Percentiles rank a stretch among this genome's conserved stretches.
phyloP scores from a whole-genome alignment of 331 rosid genomes.

The Pyrus hybrid region DNA sequence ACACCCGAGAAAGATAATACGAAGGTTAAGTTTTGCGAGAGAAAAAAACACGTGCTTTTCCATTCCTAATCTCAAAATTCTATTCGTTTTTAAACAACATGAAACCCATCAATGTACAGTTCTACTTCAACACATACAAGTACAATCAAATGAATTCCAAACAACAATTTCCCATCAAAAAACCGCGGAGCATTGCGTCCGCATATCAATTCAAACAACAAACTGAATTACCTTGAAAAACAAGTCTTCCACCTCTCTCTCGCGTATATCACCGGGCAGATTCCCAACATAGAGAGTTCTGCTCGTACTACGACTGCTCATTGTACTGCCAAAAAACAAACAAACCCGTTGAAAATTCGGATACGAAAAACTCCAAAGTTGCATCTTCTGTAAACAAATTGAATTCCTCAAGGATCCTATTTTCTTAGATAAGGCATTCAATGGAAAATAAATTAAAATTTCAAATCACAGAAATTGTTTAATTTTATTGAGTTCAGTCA shows the following conservation, averaged over 20 bases:
- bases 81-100: not conserved
- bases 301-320: conserved; percentile 88
- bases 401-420: not conserved
- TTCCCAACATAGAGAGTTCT: conserved; percentile 93
- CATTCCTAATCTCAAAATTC: not conserved
- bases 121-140: not conserved
- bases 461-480: not conserved
- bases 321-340: conserved; percentile 25
- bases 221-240: conserved; percentile 59
- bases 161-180: not conserved
- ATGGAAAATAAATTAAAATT: not conserved
- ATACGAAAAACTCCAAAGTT: not conserved
- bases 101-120: not conserved
- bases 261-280: conserved; percentile 97
- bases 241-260: conserved; percentile 95
- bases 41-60: not conserved
- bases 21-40: not conserved
- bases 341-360: not conserved
- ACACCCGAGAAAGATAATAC: not conserved
- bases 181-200: not conserved
- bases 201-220: not conserved
- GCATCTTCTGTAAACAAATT: not conserved
- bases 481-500: not conserved
- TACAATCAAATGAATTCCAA: not conserved
- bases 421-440: not conserved